These are phyloP conservation scores for Lecanoromycetidae sp. DNA, from an alignment of 2,329 filamentous ascomycete species.

Conservation along the genomic window DNA sequence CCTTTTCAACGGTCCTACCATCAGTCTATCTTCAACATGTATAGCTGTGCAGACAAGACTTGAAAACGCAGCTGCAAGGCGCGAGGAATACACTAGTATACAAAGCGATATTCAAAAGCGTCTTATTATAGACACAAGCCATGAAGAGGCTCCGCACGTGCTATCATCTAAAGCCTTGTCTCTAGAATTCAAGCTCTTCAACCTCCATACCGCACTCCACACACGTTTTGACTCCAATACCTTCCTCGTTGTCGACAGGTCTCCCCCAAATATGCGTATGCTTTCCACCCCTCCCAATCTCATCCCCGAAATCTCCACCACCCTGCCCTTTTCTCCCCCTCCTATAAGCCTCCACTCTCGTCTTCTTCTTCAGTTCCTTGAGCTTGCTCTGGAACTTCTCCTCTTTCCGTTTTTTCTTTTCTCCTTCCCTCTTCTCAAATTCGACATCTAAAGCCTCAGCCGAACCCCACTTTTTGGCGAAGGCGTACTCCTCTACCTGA, in stretches of 20 bases:
- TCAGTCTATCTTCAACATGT: too few species aligned
- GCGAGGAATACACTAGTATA: background rate
- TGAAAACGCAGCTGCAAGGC: too few species aligned
- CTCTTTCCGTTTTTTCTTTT: slow-evolving; percentile 18
- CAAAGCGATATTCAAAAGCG: background rate
- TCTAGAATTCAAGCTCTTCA: slow-evolving; percentile 50
- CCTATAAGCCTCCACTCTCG: slow-evolving; percentile 78
- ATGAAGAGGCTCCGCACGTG: background rate
- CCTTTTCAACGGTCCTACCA: too few species aligned
- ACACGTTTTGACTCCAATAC: slow-evolving; percentile 57
- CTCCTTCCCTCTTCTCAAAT: slow-evolving; percentile 15
- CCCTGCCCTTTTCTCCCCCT: slow-evolving; percentile 49
- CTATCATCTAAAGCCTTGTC: background rate
- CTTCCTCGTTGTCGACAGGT: slow-evolving; percentile 44
- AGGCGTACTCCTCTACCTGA: slow-evolving; percentile 89
- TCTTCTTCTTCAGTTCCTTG: slow-evolving; percentile 82
- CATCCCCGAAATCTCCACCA: slow-evolving; percentile 60
- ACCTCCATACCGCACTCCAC: slow-evolving; percentile 56
- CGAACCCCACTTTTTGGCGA: slow-evolving; percentile 80
- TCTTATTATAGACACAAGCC: too few species aligned
- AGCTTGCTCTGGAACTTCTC: slow-evolving; percentile 67
- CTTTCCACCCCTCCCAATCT: slow-evolving; percentile 51
- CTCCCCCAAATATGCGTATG: slow-evolving; percentile 83
- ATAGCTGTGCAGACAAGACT: too few species aligned
- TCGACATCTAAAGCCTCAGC: slow-evolving; percentile 27